Evolutionary conservation across 148 eudicot species (phyloP), one percentile per base, ranked within the genome.

Genomic region (Camellia granthamiana): DNA sequence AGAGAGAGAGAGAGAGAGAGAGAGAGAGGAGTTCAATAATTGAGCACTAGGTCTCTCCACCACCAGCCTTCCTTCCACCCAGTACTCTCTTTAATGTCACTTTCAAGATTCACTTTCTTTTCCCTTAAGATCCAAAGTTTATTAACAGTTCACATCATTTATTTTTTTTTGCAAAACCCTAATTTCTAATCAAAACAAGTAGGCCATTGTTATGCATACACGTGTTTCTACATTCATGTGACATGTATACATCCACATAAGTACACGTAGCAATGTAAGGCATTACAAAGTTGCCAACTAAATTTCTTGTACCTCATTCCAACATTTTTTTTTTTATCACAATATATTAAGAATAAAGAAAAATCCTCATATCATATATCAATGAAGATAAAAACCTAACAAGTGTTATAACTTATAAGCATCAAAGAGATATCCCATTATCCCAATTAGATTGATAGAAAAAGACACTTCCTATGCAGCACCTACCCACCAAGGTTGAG

Each of bases 151-250:
- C 21, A 62, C 38, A 30, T 30, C 38, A 30, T 30, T 30, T 30
- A 1, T 30, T 46, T 60, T 11, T 61, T 61, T 43, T 30, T 11
- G 7, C n/a, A 69, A 49, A 46, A 61, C 43, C 71, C 74, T 59
- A 64, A 67, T 54, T 77, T 52, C 54, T 23, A 59, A 19, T 14
- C 47, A 63, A 23, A 74, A 54, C 3, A 66, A 73, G 78, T 18
- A 9, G 81, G 75, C 81, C 81, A 78, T 66, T 30, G 38, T 30
- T 58, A 16, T 21, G 81, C 38, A 21, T 10, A 66, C 84, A 65
- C 81, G 47, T 82, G 78, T 82, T 18, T 62, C 21, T 78, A 47
- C n/a, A 16, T 72, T 16, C 23, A n/a, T 18, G 16, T 58, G 38
- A 46, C 3, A n/a, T 46, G 11, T 69, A 69, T 2, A n/a, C 6